A percentile compares a stretch with the other conserved stretches of the same genome.
These are phyloP conservation scores for Rhododendron henanense DNA, from an alignment of 148 eudicot genomes.

Conservation along the genomic window DNA sequence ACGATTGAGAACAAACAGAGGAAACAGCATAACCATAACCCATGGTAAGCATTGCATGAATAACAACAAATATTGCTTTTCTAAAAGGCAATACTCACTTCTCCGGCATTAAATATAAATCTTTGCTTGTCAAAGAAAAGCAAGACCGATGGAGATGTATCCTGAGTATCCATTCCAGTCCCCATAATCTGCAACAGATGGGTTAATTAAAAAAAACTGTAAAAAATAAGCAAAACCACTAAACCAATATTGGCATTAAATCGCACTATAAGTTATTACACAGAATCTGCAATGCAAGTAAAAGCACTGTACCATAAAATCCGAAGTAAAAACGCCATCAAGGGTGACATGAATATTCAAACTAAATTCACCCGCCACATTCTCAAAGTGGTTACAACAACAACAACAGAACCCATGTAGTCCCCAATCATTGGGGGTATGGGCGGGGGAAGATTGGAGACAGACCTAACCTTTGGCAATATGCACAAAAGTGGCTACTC, in stretches of 20 bases:
- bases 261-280: neutral
- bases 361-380: neutral
- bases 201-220: neutral
- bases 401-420: no score
- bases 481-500: no score
- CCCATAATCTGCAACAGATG: slow-evolving; percentile 61
- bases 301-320: neutral
- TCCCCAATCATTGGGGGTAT: no score
- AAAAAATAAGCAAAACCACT: neutral
- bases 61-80: neutral
- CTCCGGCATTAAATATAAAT: slow-evolving; percentile 96
- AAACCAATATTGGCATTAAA: neutral
- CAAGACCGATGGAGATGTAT: slow-evolving; percentile 82
- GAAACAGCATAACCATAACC: neutral
- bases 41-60: neutral
- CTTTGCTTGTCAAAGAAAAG: slow-evolving; percentile 93
- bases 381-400: neutral
- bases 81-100: slow-evolving; percentile 43
- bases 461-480: no score
- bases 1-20: neutral
- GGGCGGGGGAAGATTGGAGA: no score
- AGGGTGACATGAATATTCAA: neutral
- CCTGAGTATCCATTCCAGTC: slow-evolving; percentile 98
- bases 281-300: neutral
- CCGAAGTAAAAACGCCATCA: neutral